phyloP scores from a whole-genome alignment of 2,329 filamentous ascomycete species.

The Westerdykella aurantiaca region DNA sequence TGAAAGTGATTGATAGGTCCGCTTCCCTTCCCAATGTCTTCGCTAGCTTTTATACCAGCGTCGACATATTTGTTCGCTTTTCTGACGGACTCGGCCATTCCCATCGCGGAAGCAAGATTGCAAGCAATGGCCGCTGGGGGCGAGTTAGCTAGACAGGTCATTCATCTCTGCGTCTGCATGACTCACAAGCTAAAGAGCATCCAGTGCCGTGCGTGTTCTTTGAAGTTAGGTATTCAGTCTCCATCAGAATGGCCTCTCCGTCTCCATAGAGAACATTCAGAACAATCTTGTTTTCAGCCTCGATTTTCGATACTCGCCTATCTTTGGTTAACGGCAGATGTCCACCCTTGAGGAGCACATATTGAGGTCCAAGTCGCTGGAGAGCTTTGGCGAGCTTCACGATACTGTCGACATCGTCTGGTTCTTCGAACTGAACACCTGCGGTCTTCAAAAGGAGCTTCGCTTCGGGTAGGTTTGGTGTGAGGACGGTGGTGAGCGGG shows the following conservation, averaged over 20 bases:
- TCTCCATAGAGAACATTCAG: constrained; percentile 71
- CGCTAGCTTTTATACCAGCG: constrained; percentile 61
- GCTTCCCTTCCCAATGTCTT: constrained; percentile 58
- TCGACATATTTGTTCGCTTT: constrained; percentile 67
- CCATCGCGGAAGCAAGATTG: constrained; percentile 58
- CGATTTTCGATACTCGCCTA: constrained; percentile 52
- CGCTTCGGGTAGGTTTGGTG: constrained; percentile 74
- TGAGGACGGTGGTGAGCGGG: constrained; percentile 62
- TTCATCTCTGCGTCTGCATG: constrained; percentile 9
- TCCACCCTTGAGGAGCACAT: constrained; percentile 84
- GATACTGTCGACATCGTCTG: constrained; percentile 59
- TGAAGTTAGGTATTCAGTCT: constrained; percentile 65
- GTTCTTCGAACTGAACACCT: constrained; percentile 41
- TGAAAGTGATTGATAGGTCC: constrained; percentile 77
- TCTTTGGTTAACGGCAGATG: constrained; percentile 72
- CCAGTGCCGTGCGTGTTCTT: constrained; percentile 91
- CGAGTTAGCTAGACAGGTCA: neutral
- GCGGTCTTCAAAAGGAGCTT: constrained; percentile 56
- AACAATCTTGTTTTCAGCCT: constrained; percentile 59
- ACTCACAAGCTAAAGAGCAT: constrained; percentile 80
- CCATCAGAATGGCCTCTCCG: constrained; percentile 54
- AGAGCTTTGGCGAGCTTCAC: constrained; percentile 62
- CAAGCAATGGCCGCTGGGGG: constrained; percentile 61
- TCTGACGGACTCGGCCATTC: constrained; percentile 56
- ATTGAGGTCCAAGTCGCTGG: constrained; percentile 64